Base-by-base conservation (phyloP, 2,329 filamentous ascomycete species). In the Penicillium sp. region DNA sequence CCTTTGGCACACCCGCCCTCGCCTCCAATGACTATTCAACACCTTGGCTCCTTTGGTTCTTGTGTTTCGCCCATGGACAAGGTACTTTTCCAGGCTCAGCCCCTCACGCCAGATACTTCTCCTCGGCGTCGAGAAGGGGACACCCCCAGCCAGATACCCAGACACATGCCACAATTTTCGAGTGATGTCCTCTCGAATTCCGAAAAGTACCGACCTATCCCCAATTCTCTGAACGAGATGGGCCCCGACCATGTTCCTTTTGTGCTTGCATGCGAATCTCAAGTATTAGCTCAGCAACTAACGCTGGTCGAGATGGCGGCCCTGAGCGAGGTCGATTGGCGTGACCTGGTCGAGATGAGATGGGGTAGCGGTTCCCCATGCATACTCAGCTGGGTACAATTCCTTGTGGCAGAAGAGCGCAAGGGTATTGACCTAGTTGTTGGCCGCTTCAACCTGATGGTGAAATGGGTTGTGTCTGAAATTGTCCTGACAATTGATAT, bases 281-380 rank as follows among this genome's bases (percentile, higher is more conserved):
- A 83, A 51, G 65, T 79, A 4, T 75, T 87, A 46, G 84, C 84
- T 2, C 79, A 86, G 62, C 84, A 87, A 62, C 77, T 87, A 52
- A 87, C 84, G 1, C 73, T 87, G 53, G 79, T 87, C 36, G 84
- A 87, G 62, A 84, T 85, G 67, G 84, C 85, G 46, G 84, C 84
- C 1, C 68, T 87, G 21, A 83, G 84, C 53, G 84, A 87, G 60
- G 80, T 87, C 48, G 84, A 87, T 61, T 87, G 84, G 84, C 82
- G 81, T 60, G 84, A 87, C 56, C 70, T 87, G 24, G 82, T 87
- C 44, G 81, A 85, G 45, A 80, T 87, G 72, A 80, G 77, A 54
- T 86, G 84, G 84, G 81, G 80, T 61, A 83, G 79, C 49, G 77
- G 76, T 3, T 78, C 80, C 3, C 77, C 78, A 6, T 70, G 74